A percentile compares a stretch with the other conserved stretches of the same genome.
phyloP scores from a whole-genome alignment of 116 monocot genomes.

The Trichopus zeylanicus region DNA sequence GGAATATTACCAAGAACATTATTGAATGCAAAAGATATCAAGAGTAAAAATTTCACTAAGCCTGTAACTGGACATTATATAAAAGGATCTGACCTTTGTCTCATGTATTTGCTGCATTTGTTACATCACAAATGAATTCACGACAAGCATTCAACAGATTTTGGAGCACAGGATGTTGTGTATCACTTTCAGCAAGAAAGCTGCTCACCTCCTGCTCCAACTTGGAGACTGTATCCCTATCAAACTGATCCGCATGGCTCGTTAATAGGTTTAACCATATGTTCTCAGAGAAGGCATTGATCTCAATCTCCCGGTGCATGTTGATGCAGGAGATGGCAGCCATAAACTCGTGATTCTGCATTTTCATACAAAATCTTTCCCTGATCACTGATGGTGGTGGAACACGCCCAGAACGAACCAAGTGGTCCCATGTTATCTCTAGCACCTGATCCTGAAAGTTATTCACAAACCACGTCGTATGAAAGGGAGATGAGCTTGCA shows the following conservation, averaged over 20 bases:
- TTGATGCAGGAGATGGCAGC: slow-evolving; percentile 49
- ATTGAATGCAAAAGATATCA: neutral
- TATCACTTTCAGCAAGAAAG: slow-evolving; percentile 12
- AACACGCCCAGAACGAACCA: slow-evolving; percentile 36
- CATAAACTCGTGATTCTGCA: slow-evolving; percentile 31
- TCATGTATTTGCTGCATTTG: neutral
- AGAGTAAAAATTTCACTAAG: neutral
- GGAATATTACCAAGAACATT: too few relatives aligned
- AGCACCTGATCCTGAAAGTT: slow-evolving; percentile 42
- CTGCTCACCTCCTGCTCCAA: slow-evolving; percentile 26
- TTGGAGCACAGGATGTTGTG: slow-evolving; percentile 18
- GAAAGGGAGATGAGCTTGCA: neutral
- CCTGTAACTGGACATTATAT: neutral
- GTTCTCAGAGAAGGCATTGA: slow-evolving; percentile 37
- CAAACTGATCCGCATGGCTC: slow-evolving; percentile 23
- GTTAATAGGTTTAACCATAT: slow-evolving; percentile 55
- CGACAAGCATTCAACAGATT: slow-evolving; percentile 57
- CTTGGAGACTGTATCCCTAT: slow-evolving; percentile 21
- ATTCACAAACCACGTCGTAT: neutral
- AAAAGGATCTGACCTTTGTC: neutral
- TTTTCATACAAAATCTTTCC: slow-evolving; percentile 67
- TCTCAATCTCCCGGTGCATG: slow-evolving; percentile 23
- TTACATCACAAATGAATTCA: slow-evolving; percentile 16
- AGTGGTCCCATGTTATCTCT: slow-evolving; percentile 66
- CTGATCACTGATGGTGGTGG: slow-evolving; percentile 69